Evolutionary conservation across 805 yeast genomes (phyloP).

Genomic region (Metschnikowia koreensis): DNA sequence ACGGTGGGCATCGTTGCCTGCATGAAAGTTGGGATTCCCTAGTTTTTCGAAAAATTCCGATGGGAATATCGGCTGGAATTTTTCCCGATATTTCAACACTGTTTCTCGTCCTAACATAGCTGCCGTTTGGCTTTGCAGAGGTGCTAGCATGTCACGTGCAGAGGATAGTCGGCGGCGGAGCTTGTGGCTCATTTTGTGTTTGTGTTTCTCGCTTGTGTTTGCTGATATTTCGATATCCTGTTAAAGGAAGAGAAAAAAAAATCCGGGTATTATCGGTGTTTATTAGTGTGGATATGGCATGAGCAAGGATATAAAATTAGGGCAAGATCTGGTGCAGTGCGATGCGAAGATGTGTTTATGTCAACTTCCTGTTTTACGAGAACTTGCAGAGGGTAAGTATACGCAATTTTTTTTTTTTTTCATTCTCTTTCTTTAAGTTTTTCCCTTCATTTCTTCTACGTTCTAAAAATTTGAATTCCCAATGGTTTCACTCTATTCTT

Average conservation of each 20-base stretch:
- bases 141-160: conserved; percentile 9
- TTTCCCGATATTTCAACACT: conserved; percentile 14
- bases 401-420: too few relatives aligned
- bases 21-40: not conserved
- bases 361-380: too few relatives aligned
- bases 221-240: not conserved
- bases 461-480: too few relatives aligned
- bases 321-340: too few relatives aligned
- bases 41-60: conserved; percentile 7
- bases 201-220: not conserved
- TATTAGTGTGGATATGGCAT: not conserved
- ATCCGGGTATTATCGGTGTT: not conserved
- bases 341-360: too few relatives aligned
- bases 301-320: too few relatives aligned
- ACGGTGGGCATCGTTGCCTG: conserved; percentile 5
- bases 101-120: conserved; percentile 8
- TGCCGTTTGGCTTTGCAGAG: conserved; percentile 5
- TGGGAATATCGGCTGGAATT: conserved; percentile 16
- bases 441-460: too few relatives aligned
- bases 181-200: not conserved
- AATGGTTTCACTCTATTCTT: too few relatives aligned
- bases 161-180: conserved; percentile 10
- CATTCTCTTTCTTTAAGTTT: too few relatives aligned
- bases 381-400: too few relatives aligned
- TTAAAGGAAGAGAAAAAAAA: too few relatives aligned